Evolutionary conservation across 257 asterid species (phyloP).

Genomic region (Solanum clarkiae): DNA sequence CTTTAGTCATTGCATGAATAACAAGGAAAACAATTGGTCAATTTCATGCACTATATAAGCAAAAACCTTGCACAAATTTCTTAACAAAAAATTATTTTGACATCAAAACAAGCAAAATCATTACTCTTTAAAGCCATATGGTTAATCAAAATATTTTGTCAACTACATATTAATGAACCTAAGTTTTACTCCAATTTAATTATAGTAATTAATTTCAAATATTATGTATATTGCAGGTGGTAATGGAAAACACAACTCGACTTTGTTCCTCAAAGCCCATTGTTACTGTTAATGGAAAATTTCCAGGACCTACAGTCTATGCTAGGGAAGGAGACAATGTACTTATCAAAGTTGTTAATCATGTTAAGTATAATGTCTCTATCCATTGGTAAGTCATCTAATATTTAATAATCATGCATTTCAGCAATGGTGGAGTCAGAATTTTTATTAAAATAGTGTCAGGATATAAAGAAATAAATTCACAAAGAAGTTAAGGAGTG

Average conservation of each 20-base stretch:
- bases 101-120: not conserved
- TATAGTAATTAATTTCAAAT: not conserved
- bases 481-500: too few species aligned
- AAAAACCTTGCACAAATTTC: not conserved
- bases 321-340: conserved; percentile 77
- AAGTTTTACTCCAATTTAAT: not conserved
- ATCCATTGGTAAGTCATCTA: conserved; percentile 55
- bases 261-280: conserved; percentile 60
- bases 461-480: too few species aligned
- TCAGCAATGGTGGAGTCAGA: not conserved
- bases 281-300: conserved; percentile 64
- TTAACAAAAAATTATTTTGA: not conserved
- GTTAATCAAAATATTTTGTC: not conserved
- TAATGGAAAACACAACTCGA: conserved; percentile 43
- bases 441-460: too few species aligned
- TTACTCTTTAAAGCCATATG: not conserved
- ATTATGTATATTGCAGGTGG: conserved; percentile 38
- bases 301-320: conserved; percentile 81
- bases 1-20: not conserved
- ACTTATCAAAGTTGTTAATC: conserved; percentile 62
- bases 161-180: not conserved
- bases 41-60: not conserved
- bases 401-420: not conserved
- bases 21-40: not conserved
- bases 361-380: conserved; percentile 73